Evolutionary conservation across 1,284 basidiomycete genomes (phyloP), one percentile per base, ranked within the genome.

Genomic region (Tilletia horrida): DNA sequence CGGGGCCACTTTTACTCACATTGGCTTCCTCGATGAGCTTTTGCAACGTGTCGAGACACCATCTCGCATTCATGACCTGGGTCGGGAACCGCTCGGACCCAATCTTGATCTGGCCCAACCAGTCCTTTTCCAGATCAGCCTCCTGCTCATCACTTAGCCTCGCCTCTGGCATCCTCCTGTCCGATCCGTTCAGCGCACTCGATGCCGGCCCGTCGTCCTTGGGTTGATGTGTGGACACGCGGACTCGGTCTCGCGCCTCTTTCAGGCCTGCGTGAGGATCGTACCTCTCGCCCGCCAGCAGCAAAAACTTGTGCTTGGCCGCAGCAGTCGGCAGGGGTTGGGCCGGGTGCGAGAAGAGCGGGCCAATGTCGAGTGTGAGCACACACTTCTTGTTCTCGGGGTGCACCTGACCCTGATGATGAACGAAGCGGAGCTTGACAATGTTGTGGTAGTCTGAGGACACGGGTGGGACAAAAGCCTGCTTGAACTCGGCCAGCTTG

Each of bases 31-130:
- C 63, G 23, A 84, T 71, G 63, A 84, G 68, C 50, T 69, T 73
- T 69, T 83, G 81, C 27, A 84, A 67, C 18, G 75, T 79, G 66
- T 84, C 83, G 47, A 79, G 81, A 71, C 83, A 84, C 83, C 83
- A 84, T 73, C 83, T 83, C 69, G 82, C 78, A 67, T 84, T 84
- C 79, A 83, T 81, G 48, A 76, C 62, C 55, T 77, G 73, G 29
- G 73, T 76, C 9, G 82, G 83, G 68, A 81, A 81, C 62, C 73
- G 45, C 45, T 82, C 82, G 70, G 81, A 82, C 13, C 72, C 70
- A 47, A 84, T 80, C 72, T 81, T 82, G 68, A 84, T 66, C 63
- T 71, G 64, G 18, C 77, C 77, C 48, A 70, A n/a, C 55, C 55
- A 59, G 23, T 59, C 66, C 13, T 48, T 43, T 18, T 68, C 63